These are phyloP conservation scores for Phytopythium boreale DNA, from an alignment of 352 stramenopile species.

Conservation along the genomic window DNA sequence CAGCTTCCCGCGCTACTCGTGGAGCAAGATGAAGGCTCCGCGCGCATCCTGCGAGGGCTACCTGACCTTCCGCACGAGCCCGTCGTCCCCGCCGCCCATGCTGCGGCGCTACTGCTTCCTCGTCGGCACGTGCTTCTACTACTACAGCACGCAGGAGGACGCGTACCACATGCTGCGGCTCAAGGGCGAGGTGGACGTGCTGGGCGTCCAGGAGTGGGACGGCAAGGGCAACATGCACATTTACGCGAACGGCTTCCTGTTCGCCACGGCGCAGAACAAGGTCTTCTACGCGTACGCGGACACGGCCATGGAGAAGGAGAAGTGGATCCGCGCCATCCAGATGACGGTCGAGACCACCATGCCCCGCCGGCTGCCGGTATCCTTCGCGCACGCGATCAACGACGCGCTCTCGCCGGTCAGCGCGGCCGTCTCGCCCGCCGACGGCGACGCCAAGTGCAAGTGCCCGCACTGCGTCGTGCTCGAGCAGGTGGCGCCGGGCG, in stretches of 20 bases:
- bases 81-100: conserved; percentile 84
- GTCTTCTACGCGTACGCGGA: conserved; percentile 89
- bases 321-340: conserved; percentile 88
- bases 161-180: conserved; percentile 87
- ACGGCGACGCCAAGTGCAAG: conserved; percentile 63
- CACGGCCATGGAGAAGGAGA: conserved; percentile 88
- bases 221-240: conserved; percentile 92
- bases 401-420: conserved; percentile 57
- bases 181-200: conserved; percentile 84
- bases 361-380: conserved; percentile 40
- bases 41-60: conserved; percentile 84
- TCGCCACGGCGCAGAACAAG: conserved; percentile 86
- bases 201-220: conserved; percentile 90
- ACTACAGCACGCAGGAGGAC: conserved; percentile 90
- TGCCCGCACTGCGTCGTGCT: conserved; percentile 59
- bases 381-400: conserved; percentile 42
- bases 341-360: conserved; percentile 83
- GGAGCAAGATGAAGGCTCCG: conserved; percentile 74
- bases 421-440: conserved; percentile 38
- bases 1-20: conserved; percentile 25
- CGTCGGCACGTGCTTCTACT: conserved; percentile 85
- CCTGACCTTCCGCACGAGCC: conserved; percentile 82
- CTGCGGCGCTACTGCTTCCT: conserved; percentile 86
- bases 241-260: conserved; percentile 88
- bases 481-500: conserved; percentile 20